Conservation (phyloP, 805 yeast genomes). For the Metschnikowia koreensis region DNA sequence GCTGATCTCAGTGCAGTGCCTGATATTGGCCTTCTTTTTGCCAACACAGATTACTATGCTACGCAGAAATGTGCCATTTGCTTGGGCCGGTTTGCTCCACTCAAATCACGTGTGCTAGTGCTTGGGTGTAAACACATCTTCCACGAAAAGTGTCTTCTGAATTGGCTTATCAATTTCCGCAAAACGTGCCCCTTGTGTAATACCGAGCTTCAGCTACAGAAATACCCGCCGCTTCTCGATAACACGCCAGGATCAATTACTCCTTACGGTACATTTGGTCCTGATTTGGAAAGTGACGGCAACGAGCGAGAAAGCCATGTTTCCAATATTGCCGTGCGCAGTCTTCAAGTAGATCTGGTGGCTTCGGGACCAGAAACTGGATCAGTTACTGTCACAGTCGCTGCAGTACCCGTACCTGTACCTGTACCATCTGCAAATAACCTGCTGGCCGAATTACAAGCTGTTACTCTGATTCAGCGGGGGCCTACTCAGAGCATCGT, state of each 20-base stretch:
- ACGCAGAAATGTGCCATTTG: conserved; percentile 61
- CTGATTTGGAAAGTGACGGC: conserved; percentile 10
- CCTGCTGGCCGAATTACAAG: too few species aligned
- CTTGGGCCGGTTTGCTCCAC: conserved; percentile 49
- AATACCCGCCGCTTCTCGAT: conserved; percentile 3
- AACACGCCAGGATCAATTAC: background rate
- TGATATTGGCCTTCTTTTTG: conserved; percentile 8
- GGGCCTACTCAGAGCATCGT: too few species aligned
- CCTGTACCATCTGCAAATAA: background rate
- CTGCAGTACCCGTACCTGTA: too few species aligned
- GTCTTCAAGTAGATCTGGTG: conserved; percentile 4
- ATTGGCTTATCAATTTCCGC: conserved; percentile 56
- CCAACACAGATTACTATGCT: conserved; percentile 13
- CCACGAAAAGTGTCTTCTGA: conserved; percentile 56
- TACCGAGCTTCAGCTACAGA: conserved; percentile 7
- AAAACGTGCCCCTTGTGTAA: conserved; percentile 62
- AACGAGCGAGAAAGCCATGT: background rate
- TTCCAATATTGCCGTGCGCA: conserved; percentile 9
- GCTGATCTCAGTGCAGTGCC: conserved; percentile 7
- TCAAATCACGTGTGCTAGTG: conserved; percentile 47
- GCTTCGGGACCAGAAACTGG: background rate
- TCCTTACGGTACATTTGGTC: conserved; percentile 9
- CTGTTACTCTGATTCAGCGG: too few species aligned
- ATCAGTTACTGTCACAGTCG: background rate
- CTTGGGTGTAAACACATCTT: conserved; percentile 62